Base-by-base conservation (phyloP, 2,329 filamentous ascomycete genomes). In the Akanthomyces lecanii region DNA sequence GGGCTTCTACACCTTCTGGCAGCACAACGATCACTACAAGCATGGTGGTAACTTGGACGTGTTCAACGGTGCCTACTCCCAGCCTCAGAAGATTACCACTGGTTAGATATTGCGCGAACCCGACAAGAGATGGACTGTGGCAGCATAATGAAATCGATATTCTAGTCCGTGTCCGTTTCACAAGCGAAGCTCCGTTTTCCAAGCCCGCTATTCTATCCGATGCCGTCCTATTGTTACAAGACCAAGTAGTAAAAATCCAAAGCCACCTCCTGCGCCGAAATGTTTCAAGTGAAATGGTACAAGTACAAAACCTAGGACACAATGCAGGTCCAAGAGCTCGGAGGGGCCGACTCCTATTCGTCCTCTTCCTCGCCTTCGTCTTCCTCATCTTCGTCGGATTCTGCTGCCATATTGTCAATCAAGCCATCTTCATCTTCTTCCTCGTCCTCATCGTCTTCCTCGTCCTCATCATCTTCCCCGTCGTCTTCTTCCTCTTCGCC, bases 1-100 rank as follows among this genome's bases (percentile, higher is more conserved):
- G 82, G 70, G 74, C 1, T 79, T 73, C 65, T 76, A 83, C 68
- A 82, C 80, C n/a, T 78, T 85, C 67, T 85, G 82, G 82, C 82
- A 84, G 73, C 79, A 82, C 67, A 71, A 74, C 33, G 78, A 82
- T 64, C 70, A 69, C 5, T 82, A 82, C 65, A 65, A 70, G 14
- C 82, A 79, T 68, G 80, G 81, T n/a, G 82, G 82, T 0, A 81
- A 84, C 66, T 80, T 78, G 14, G 80, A 84, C 66, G 69, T 76
- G 8, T 84, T 83, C 66, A 84, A 83, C 68, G 82, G 82, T 0
- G 69, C 63, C n/a, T 59, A 23, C 28, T 50, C 56, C 11, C 56
- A 59, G 28, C 56, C 48, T 8, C 44, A 59, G 40, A 57, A 47
- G 25, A 30, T 48, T 40, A 42, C 54, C 18, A 57, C 5, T 2